Percentiles rank a stretch among this genome's conserved stretches.
These are phyloP conservation scores for Yueomyces sp. DNA, from an alignment of 805 yeast species.

Conservation along the genomic window DNA sequence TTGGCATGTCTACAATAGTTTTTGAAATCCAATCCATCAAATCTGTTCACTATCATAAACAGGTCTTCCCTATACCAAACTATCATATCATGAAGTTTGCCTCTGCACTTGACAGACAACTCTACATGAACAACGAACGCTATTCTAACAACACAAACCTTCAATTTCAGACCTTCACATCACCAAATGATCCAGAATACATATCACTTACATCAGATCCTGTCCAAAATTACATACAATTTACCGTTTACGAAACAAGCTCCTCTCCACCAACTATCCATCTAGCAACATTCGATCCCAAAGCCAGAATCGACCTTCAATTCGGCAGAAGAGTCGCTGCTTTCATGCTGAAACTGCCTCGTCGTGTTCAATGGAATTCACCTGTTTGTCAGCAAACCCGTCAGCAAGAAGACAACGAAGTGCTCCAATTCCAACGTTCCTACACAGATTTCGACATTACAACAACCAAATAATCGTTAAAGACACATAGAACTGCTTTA, in stretches of 20 bases:
- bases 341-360: constrained; percentile 41
- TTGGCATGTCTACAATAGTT: constrained; percentile 39
- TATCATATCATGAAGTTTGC: constrained; percentile 31
- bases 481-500: neutral
- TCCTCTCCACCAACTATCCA: constrained; percentile 20
- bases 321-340: constrained; percentile 78
- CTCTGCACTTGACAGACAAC: constrained; percentile 32
- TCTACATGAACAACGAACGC: constrained; percentile 34
- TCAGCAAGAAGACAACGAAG: constrained; percentile 50
- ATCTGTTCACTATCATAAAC: constrained; percentile 67
- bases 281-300: constrained; percentile 19
- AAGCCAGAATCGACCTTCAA: constrained; percentile 51
- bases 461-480: neutral
- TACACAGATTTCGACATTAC: constrained; percentile 41
- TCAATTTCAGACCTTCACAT: constrained; percentile 26
- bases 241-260: constrained; percentile 24
- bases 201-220: constrained; percentile 16
- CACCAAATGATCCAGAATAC: constrained; percentile 16
- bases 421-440: constrained; percentile 44
- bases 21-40: constrained; percentile 56
- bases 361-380: constrained; percentile 61
- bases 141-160: constrained; percentile 30
- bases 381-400: constrained; percentile 44
- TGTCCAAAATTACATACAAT: constrained; percentile 21
- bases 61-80: constrained; percentile 56